Evolutionary conservation across 1,284 basidiomycete species (phyloP).

Genomic region (Fomitopsis betulina): DNA sequence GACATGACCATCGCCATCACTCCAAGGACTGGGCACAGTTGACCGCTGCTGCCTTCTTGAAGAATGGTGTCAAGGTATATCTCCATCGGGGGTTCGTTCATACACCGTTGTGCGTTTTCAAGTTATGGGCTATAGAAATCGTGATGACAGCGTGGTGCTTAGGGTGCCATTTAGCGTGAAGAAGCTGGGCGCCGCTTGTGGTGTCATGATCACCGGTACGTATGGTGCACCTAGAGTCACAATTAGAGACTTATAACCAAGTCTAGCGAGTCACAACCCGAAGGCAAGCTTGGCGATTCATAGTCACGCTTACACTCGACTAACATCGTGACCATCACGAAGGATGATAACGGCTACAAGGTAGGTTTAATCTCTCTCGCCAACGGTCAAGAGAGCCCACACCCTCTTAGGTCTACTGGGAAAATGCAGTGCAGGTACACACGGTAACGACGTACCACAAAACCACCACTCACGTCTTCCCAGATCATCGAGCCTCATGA

Average conservation of each 20-base stretch:
- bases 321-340: not conserved
- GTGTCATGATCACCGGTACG: constrained; percentile 84
- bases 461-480: not conserved
- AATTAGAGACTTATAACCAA: not conserved
- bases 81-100: constrained; percentile 69
- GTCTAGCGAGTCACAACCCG: constrained; percentile 76
- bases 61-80: constrained; percentile 62
- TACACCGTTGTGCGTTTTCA: constrained; percentile 64
- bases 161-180: constrained; percentile 79
- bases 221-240: not conserved
- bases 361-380: constrained; percentile 28
- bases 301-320: not conserved
- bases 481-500: constrained; percentile 84
- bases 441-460: not conserved
- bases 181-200: constrained; percentile 63
- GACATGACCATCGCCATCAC: constrained; percentile 78
- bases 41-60: constrained; percentile 66
- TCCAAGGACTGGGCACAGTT: constrained; percentile 73
- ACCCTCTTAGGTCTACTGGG: constrained; percentile 69
- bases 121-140: not conserved
- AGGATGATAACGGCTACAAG: constrained; percentile 88
- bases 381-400: not conserved
- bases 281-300: constrained; percentile 43
- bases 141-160: not conserved
- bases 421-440: constrained; percentile 75